Evolutionary conservation across 257 asterid species (phyloP), one percentile per base, ranked within the genome.

Genomic region (Apocynum venetum): DNA sequence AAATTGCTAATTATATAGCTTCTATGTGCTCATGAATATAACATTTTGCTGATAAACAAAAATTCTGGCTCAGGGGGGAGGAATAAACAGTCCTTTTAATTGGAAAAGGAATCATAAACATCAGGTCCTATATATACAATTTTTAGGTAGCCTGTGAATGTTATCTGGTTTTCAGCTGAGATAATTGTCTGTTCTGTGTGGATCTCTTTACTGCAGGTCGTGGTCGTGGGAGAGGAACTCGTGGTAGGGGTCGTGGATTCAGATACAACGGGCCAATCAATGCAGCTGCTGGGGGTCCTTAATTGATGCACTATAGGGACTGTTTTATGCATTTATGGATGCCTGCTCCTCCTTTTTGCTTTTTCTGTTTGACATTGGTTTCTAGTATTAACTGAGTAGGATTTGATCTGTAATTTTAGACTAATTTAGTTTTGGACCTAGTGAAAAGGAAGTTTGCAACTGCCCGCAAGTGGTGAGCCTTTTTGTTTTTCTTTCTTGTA

Each of bases 191-290:
- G 3, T 46, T 20, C 2, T 68, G 51, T 48, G 77, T 60, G 17
- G 3, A 76, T 57, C 52, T 75, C 41, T 70, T 44, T 57, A 63
- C 46, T 60, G 85, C 86, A 92, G 97, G 98, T 0, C 98, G 97
- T 61, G 97, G 95, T 40, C 94, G 96, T 80, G 93, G 94, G 4
- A 83, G 97, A 86, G 96, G 90, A 64, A 55, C 73, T 19, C 97
- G 96, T 80, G 96, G 95, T 13, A 80, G 93, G 83, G 98, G 87
- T 43, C 94, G 93, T 85, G 98, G 97, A 36, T 84, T 84, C 83
- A 85, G 96, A 81, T 74, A 90, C 11, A 89, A 91, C 25, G 97
- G 88, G 31, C 87, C 89, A 10, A 66, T 64, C 59, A 80, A 89
- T 67, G 86, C 78, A 61, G 52, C 82, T 61, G 87, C 85, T 25